Percentiles rank a stretch among this genome's conserved stretches.
phyloP scores from a whole-genome alignment of 352 stramenopile genomes.

The Phytophthora tubulina region DNA sequence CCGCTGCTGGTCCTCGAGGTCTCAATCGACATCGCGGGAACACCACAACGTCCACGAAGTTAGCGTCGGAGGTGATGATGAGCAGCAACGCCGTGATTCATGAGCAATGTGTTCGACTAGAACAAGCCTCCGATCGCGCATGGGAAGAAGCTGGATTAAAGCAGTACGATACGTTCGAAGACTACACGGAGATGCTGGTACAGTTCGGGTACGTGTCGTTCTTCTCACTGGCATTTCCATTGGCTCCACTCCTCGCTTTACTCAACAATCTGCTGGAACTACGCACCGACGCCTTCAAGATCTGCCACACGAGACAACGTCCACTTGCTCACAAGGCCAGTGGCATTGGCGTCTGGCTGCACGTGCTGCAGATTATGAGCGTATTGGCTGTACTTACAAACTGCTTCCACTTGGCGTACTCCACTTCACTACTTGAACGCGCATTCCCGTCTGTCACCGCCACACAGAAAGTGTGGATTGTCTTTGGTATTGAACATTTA shows the following conservation, averaged over 20 bases:
- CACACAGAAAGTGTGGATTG: constrained; percentile 79
- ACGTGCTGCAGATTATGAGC: constrained; percentile 95
- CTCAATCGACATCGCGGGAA: constrained; percentile 23
- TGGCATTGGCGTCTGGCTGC: constrained; percentile 90
- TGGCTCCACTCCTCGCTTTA: constrained; percentile 94
- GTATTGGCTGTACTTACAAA: constrained; percentile 96
- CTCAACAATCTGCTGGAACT: constrained; percentile 95
- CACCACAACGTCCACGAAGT: constrained; percentile 20
- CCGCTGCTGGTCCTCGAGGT: constrained; percentile 18
- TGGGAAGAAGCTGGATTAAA: constrained; percentile 93
- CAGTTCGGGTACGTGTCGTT: constrained; percentile 97
- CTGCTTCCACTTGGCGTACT: constrained; percentile 94
- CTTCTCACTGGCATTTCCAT: constrained; percentile 95
- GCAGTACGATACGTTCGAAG: constrained; percentile 95
- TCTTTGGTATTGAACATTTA: constrained; percentile 79
- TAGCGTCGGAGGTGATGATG: constrained; percentile 31
- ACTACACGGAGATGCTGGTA: constrained; percentile 95
- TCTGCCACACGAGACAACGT: constrained; percentile 92
- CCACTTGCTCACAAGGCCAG: constrained; percentile 94
- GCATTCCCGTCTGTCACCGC: constrained; percentile 42
- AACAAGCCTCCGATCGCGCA: constrained; percentile 82
- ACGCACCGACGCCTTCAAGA: constrained; percentile 95
- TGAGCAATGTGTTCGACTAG: constrained; percentile 80
- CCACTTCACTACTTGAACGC: constrained; percentile 73
- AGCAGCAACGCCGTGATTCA: constrained; percentile 73